Evolutionary conservation across 2,329 filamentous ascomycete species (phyloP).

Genomic region (Eutypa lata): DNA sequence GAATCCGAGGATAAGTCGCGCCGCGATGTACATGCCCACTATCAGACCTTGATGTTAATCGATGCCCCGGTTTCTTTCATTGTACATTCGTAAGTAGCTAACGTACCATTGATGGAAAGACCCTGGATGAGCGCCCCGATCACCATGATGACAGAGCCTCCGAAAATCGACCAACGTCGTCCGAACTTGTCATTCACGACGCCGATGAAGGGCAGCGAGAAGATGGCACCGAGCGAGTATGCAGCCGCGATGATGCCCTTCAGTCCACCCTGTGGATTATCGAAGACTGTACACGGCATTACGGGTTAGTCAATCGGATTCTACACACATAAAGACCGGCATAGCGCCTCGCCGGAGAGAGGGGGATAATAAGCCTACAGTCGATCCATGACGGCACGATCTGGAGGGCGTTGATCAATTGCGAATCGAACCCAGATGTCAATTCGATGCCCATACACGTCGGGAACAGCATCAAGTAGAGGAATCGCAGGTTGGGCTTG

Average conservation of each 20-base stretch:
- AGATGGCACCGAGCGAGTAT: conserved; percentile 58
- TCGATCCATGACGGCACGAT: conserved; percentile 33
- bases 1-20: conserved; percentile 58
- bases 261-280: conserved; percentile 38
- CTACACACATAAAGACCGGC: too few species aligned
- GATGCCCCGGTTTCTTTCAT: neutral
- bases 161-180: conserved; percentile 54
- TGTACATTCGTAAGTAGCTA: too few species aligned
- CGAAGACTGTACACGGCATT: conserved; percentile 41
- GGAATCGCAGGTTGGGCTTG: conserved; percentile 54
- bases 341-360: too few species aligned
- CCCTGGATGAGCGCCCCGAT: conserved; percentile 54
- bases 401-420: conserved; percentile 44
- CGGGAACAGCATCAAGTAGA: conserved; percentile 58
- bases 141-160: conserved; percentile 52
- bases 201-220: conserved; percentile 56
- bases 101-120: conserved; percentile 42
- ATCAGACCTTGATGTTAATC: neutral
- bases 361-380: conserved; percentile 32
- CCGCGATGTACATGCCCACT: conserved; percentile 54
- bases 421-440: conserved; percentile 43
- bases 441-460: conserved; percentile 60
- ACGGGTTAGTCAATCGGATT: too few species aligned
- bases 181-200: conserved; percentile 53
- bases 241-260: conserved; percentile 56